Evolutionary conservation across 2,329 filamentous ascomycete species (phyloP), one percentile per base, ranked within the genome.

Genomic region (Venturia nashicola): DNA sequence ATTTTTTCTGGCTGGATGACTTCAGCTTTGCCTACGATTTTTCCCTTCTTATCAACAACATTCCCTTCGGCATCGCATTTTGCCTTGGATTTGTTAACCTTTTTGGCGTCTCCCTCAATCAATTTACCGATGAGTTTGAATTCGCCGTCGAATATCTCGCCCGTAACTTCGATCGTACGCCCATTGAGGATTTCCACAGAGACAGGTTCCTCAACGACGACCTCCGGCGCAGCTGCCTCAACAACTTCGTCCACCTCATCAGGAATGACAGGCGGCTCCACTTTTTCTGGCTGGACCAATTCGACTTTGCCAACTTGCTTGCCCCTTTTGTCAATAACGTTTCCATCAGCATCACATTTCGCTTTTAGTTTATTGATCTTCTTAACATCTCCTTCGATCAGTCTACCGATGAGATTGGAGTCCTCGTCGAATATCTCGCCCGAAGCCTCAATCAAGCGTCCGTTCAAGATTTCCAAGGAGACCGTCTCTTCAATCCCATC

Each of bases 101-200:
- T 64, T n/a, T 42, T 46, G 7, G 51, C 14, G 20, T 43, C 54
- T 66, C 78, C 78, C 54, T 80, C 78, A 62, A 72, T 74, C 61
- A 80, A 74, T 71, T 80, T 75, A 44, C 79, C 79, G 67, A 81
- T 79, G 68, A 78, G 75, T 66, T 80, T 78, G 27, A 78, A 78
- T 60, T 80, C 79, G 51, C 77, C 75, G 65, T 80, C 76, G 59
- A 80, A 74, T 63, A 81, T 73, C 72, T 79, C 78, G 72, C 79
- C 78, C 74, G 82, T 82, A 75, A 82, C 82, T 74, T 83, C 83
- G 72, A 83, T 76, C 71, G 81, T 82, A 61, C 79, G 75, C 68
- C 80, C 78, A 70, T 82, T 74, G 61, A 82, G 69, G 68, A 80
- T 80, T 63, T 77, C 73, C 54, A 78, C 70, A 20, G 20, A 51